Conservation (phyloP, 2,329 filamentous ascomycete genomes). For the Talaromyces sp. region DNA sequence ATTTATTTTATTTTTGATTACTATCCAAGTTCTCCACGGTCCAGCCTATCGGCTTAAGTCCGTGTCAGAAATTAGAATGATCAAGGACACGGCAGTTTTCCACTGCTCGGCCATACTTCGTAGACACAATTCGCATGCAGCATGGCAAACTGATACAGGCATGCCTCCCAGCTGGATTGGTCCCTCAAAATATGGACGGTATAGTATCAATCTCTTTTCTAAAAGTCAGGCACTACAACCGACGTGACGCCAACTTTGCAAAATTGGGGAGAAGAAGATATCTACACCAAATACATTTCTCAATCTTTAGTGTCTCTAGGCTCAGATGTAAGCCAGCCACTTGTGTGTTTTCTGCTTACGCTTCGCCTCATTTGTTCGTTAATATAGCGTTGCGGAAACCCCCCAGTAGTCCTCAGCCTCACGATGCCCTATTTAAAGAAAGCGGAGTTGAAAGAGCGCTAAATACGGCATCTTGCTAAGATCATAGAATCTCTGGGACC, state of each 20-base stretch:
- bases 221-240: not conserved
- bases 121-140: too few species aligned
- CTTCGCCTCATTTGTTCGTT: not conserved
- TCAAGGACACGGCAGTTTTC: not conserved
- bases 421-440: not conserved
- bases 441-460: not conserved
- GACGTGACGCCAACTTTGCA: not conserved
- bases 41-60: not conserved
- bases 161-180: not conserved
- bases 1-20: too few species aligned
- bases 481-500: not conserved
- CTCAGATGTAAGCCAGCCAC: not conserved
- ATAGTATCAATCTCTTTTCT: not conserved
- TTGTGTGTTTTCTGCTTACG: not conserved
- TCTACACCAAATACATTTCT: not conserved
- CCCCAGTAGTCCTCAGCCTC: not conserved
- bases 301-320: not conserved
- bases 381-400: not conserved
- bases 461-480: not conserved
- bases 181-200: not conserved
- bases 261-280: not conserved
- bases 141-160: not conserved
- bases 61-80: not conserved
- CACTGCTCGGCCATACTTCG: not conserved
- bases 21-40: too few species aligned